phyloP scores from a whole-genome alignment of 106 monocot species.

The Allium cepa region DNA sequence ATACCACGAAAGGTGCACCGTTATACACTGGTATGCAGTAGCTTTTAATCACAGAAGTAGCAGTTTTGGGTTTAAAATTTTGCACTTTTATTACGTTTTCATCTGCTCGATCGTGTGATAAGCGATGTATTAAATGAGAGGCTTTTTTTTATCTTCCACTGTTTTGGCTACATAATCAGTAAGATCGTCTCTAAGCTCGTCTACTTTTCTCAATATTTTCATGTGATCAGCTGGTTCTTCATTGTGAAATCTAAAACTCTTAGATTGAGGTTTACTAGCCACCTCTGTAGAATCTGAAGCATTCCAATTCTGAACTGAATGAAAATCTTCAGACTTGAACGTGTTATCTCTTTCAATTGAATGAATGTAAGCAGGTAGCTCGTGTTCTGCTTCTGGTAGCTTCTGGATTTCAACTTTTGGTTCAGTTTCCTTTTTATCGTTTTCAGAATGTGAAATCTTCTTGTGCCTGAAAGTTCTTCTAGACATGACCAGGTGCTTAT shows the following conservation, averaged over 20 bases:
- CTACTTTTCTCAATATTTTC: slow-evolving; percentile 52
- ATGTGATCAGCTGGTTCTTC: slow-evolving; percentile 23
- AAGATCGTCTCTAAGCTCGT: slow-evolving; percentile 62
- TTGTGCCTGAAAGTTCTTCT: slow-evolving; percentile 18
- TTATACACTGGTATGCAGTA: slow-evolving; percentile 51
- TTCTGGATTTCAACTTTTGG: slow-evolving; percentile 4
- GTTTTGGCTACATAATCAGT: slow-evolving; percentile 22
- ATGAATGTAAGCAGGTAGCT: not conserved
- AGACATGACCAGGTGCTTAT: slow-evolving; percentile 3
- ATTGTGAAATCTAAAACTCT: slow-evolving; percentile 3
- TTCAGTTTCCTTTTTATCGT: not conserved
- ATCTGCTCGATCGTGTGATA: not conserved
- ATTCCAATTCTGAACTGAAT: slow-evolving; percentile 27
- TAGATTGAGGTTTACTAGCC: slow-evolving; percentile 3
- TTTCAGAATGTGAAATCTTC: not conserved
- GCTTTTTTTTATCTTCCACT: slow-evolving; percentile 6
- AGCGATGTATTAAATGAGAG: not conserved
- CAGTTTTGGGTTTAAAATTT: slow-evolving; percentile 5
- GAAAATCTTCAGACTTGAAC: slow-evolving; percentile 31
- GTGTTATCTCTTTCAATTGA: slow-evolving; percentile 19
- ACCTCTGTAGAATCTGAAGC: slow-evolving; percentile 19
- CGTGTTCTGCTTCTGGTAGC: slow-evolving; percentile 1
- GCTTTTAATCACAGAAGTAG: slow-evolving; percentile 7
- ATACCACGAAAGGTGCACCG: slow-evolving; percentile 72
- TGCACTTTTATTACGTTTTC: too few relatives aligned